These are phyloP conservation scores for Scheffersomyces amazonensis DNA, from an alignment of 805 yeast species.

Conservation along the genomic window DNA sequence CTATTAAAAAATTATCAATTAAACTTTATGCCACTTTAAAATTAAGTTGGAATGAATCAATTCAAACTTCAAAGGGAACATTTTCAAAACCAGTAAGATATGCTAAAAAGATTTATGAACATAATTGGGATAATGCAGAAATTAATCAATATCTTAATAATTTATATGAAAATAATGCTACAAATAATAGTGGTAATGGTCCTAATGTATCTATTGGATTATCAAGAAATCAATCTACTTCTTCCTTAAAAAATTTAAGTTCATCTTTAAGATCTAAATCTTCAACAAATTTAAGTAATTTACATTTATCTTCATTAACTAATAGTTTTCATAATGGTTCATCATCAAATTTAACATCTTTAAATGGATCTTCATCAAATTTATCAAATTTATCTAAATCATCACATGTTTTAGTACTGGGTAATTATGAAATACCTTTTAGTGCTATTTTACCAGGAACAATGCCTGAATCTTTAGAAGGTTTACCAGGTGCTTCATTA, in stretches of 20 bases:
- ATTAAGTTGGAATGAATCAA: slow-evolving; percentile 60
- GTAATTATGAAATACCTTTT: slow-evolving; percentile 90
- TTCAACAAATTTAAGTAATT: slow-evolving; percentile 13
- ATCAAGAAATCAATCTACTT: slow-evolving; percentile 40
- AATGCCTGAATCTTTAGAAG: slow-evolving; percentile 85
- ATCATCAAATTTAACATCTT: slow-evolving; percentile 21
- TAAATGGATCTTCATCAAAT: slow-evolving; percentile 11
- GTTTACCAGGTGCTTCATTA: slow-evolving; percentile 75
- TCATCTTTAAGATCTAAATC: slow-evolving; percentile 33
- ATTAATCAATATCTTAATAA: slow-evolving; percentile 40
- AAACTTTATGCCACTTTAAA: slow-evolving; percentile 66
- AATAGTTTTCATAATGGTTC: slow-evolving; percentile 9
- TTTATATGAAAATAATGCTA: slow-evolving; percentile 22
- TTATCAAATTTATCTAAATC: slow-evolving; percentile 12
- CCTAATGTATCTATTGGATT: slow-evolving; percentile 27
- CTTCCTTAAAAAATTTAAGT: slow-evolving; percentile 41
- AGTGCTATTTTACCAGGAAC: slow-evolving; percentile 81
- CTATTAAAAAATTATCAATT: slow-evolving; percentile 61
- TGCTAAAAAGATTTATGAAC: slow-evolving; percentile 68
- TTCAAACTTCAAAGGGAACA: slow-evolving; percentile 44
- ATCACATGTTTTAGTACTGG: slow-evolving; percentile 51
- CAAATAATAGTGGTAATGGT: slow-evolving; percentile 7
- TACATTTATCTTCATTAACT: slow-evolving; percentile 17
- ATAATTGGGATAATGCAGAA: slow-evolving; percentile 71
- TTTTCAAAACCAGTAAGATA: slow-evolving; percentile 47